Evolutionary conservation across 345 rosid species (phyloP).

Genomic region (Pistacia integerrima): DNA sequence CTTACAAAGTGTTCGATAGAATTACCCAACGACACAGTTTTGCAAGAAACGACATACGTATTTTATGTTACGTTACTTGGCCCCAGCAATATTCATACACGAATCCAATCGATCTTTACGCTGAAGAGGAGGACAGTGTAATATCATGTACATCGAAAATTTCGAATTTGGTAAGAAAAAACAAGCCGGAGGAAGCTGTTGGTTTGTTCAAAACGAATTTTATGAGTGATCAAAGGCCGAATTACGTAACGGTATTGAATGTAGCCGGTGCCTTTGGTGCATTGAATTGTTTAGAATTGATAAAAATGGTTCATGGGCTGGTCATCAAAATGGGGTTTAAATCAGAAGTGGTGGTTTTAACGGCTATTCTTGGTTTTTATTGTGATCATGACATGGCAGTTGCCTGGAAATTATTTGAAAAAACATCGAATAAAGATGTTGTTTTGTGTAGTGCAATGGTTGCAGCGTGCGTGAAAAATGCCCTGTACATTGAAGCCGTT

Average conservation of each 20-base stretch:
- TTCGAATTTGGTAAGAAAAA: slow-evolving; percentile 20
- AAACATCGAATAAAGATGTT: slow-evolving; percentile 22
- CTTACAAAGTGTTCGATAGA: slow-evolving; percentile 28
- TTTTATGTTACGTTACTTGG: background rate
- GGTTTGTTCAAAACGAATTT: slow-evolving; percentile 28
- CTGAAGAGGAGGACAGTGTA: slow-evolving; percentile 10
- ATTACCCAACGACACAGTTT: slow-evolving; percentile 17
- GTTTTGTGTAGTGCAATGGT: slow-evolving; percentile 39
- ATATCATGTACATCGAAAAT: slow-evolving; percentile 29
- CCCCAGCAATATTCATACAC: background rate
- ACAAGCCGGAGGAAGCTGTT: slow-evolving; percentile 23
- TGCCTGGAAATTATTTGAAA: slow-evolving; percentile 29
- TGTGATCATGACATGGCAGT: slow-evolving; percentile 16
- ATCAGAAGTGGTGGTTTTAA: slow-evolving; percentile 26
- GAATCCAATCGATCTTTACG: background rate
- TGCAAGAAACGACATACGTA: background rate
- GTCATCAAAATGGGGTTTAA: slow-evolving; percentile 30
- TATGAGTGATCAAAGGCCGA: slow-evolving; percentile 29
- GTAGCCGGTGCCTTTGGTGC: slow-evolving; percentile 23
- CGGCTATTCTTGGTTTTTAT: slow-evolving; percentile 23
- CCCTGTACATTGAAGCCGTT: slow-evolving; percentile 24
- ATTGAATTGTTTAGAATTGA: slow-evolving; percentile 9
- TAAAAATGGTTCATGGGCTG: slow-evolving; percentile 24
- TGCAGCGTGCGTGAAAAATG: slow-evolving; percentile 28
- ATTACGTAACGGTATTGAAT: slow-evolving; percentile 27